Base-by-base conservation (phyloP, 2,329 filamentous ascomycete genomes). In the Cladosporium sp. region DNA sequence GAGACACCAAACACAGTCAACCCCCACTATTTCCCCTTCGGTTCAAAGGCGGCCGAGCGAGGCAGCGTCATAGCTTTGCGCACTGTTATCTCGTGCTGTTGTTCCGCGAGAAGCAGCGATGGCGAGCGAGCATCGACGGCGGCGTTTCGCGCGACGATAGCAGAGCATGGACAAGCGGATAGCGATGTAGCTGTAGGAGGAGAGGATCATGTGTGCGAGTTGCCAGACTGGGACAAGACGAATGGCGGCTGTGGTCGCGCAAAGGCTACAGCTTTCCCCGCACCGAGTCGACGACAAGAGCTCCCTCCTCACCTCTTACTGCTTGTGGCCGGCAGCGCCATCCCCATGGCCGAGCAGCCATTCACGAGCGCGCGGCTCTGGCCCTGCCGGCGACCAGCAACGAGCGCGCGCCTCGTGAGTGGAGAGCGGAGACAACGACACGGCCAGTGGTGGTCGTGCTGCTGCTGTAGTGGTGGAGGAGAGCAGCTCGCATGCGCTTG, bases 391-490 rank as follows among this genome's bases (percentile, higher is more conserved):
- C 28, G 25, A 0, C 10, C 17, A 22, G 36, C 36, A 39, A n/a
- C 15, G 15, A 39, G 36, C 15, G 15, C 36, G 13, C 25, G 17
- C 19, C 25, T 32, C 25, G 25, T 10, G 25, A 10, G 45, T 48
- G 45, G 45, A 48, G 45, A 32, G n/a, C 45, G 17, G 8, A 9
- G 45, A 35, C 24, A 28, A 35, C 42, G 19, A 13, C 10, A n/a
- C n/a, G n/a, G n/a, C n/a, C n/a, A n/a, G n/a, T 10, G 3, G 12
- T n/a, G 12, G 36, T 9, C 3, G 6, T 17, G 36, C 17, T 39
- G 36, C 36, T 48, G 56, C 56, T n/a, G n/a, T n/a, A n/a, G n/a
- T n/a, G n/a, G 42, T n/a, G 22, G 40, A 25, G 40, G 40, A 44
- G 40, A 44, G 42, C 24, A 45, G 42, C 42, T 13, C 15, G 42